A percentile compares a stretch with the other conserved stretches of the same genome.
These are phyloP conservation scores for Colletotrichum graminicola DNA, from an alignment of 2,329 filamentous ascomycete species.

Conservation along the genomic window DNA sequence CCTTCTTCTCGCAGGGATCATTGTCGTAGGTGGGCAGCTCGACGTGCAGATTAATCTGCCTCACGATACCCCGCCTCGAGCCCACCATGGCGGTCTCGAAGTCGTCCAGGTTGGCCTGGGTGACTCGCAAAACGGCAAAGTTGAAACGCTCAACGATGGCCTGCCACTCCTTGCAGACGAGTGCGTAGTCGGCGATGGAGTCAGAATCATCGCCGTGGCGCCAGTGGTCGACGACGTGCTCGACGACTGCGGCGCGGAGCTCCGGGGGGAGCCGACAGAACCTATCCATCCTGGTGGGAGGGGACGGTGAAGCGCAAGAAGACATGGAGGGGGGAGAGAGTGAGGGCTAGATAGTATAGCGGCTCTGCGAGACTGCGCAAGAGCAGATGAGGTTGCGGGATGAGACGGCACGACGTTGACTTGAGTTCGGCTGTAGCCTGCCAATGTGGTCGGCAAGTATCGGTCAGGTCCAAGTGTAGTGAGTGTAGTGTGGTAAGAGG, in stretches of 20 bases:
- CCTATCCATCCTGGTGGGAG: conserved; percentile 30
- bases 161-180: conserved; percentile 47
- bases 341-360: not conserved
- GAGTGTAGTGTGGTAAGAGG: conserved; percentile 27
- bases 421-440: conserved; percentile 37
- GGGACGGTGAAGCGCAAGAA: conserved; percentile 28
- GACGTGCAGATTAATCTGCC: conserved; percentile 44
- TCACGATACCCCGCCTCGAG: conserved; percentile 43
- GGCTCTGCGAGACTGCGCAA: conserved; percentile 13
- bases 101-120: conserved; percentile 38
- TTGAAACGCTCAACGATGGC: conserved; percentile 45
- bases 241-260: conserved; percentile 39
- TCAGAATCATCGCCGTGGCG: conserved; percentile 38
- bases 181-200: conserved; percentile 44
- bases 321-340: conserved; percentile 11
- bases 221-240: conserved; percentile 43
- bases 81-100: conserved; percentile 44
- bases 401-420: conserved; percentile 41
- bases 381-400: conserved; percentile 35
- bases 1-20: conserved; percentile 41
- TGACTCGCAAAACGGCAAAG: conserved; percentile 44
- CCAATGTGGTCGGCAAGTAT: conserved; percentile 38
- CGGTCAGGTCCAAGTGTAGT: conserved; percentile 37
- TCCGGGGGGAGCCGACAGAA: conserved; percentile 36
- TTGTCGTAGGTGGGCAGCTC: conserved; percentile 45